These are phyloP conservation scores for Penicillium crystallinum DNA, from an alignment of 495 filamentous ascomycete genomes.

Conservation along the genomic window DNA sequence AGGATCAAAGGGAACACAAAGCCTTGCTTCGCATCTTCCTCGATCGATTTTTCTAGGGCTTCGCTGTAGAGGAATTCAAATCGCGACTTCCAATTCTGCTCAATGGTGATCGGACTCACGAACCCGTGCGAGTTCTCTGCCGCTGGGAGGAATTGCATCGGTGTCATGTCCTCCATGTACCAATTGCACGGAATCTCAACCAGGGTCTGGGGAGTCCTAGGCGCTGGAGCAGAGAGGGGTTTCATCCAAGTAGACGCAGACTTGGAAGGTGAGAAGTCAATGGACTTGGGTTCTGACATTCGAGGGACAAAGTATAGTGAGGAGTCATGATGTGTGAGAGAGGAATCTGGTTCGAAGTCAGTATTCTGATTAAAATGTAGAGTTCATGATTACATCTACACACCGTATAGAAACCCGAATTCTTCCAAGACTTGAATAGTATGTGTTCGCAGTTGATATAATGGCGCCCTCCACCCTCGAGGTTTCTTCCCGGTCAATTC, in stretches of 20 bases:
- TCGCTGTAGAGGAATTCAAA: conserved; percentile 35
- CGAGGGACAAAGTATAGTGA: conserved; percentile 48
- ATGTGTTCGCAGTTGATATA: conserved; percentile 52
- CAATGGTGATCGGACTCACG: conserved; percentile 46
- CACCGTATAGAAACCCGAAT: conserved; percentile 52
- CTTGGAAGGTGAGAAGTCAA: conserved; percentile 43
- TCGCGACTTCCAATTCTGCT: conserved; percentile 52
- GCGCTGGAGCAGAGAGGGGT: conserved; percentile 30
- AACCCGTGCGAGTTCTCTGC: conserved; percentile 49
- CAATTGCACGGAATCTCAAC: conserved; percentile 53
- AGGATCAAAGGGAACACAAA: conserved; percentile 46
- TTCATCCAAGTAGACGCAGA: conserved; percentile 53
- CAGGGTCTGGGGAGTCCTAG: conserved; percentile 28
- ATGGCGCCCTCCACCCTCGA: conserved; percentile 51
- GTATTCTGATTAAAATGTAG: neutral
- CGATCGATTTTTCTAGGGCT: conserved; percentile 25
- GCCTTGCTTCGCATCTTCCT: conserved; percentile 19
- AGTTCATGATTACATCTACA: neutral
- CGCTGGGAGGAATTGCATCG: conserved; percentile 49
- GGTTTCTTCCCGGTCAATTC: conserved; percentile 49
- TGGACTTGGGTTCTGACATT: conserved; percentile 42
- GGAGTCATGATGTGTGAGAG: conserved; percentile 51
- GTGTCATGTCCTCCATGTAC: conserved; percentile 56
- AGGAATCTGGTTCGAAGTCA: conserved; percentile 35
- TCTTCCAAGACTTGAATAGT: conserved; percentile 52